Conservation (phyloP, 169 alveolate genomes). For the Amoebophrya sp. region DNA sequence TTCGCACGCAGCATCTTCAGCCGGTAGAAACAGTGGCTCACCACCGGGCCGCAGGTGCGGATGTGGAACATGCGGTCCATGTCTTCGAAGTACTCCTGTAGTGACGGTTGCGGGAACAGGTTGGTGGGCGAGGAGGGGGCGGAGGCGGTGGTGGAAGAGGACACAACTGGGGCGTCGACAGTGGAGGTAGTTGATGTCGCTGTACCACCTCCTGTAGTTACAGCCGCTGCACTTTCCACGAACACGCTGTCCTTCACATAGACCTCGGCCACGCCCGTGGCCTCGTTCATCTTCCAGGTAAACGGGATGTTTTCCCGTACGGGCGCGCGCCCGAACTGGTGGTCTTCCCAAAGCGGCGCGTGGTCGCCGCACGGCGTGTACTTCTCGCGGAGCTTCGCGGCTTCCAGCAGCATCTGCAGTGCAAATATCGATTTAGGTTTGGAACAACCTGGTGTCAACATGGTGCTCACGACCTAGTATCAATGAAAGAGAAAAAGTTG, state of each 20-base stretch:
- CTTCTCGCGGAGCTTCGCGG: neutral
- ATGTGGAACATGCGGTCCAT: slow-evolving; percentile 22
- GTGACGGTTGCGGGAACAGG: slow-evolving; percentile 35
- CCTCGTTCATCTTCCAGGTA: neutral
- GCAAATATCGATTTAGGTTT: too few relatives aligned
- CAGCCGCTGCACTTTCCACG: neutral
- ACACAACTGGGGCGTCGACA: too few relatives aligned
- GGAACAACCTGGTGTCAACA: too few relatives aligned
- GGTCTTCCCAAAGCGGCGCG: neutral
- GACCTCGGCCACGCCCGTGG: too few relatives aligned
- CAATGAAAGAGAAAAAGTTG: too few relatives aligned
- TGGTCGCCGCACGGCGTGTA: neutral
- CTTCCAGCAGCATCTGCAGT: neutral
- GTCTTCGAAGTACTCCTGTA: slow-evolving; percentile 40
- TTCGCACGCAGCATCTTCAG: slow-evolving; percentile 41
- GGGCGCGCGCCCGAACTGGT: neutral
- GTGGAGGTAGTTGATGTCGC: too few relatives aligned
- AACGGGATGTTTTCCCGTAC: neutral
- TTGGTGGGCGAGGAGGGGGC: too few relatives aligned
- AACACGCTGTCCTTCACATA: neutral
- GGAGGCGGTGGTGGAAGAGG: too few relatives aligned
- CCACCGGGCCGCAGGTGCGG: slow-evolving; percentile 42
- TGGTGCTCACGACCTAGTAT: too few relatives aligned
- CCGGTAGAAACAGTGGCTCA: slow-evolving; percentile 38
- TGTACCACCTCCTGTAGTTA: neutral